Evolutionary conservation across 371 early-diverging fungal species (phyloP), one percentile per base, ranked within the genome.

Genomic region (Rhizomucor pusillus): DNA sequence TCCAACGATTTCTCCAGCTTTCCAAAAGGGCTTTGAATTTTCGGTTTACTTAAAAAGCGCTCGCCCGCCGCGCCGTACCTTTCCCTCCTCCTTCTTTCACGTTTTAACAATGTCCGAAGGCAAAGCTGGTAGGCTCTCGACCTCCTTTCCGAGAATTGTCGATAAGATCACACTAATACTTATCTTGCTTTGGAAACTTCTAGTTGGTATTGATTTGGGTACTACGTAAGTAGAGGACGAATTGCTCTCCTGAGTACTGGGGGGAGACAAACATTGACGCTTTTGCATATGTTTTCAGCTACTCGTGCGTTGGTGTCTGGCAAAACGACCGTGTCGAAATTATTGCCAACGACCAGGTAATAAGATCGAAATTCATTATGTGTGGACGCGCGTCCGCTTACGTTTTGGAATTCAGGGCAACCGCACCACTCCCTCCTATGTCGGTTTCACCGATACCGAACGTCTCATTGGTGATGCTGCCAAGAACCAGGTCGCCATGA

Each of bases 161-260:
- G n/a, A n/a, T n/a, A n/a, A n/a, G n/a, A n/a, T n/a, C n/a, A n/a
- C n/a, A n/a, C n/a, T n/a, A n/a, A n/a, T n/a, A n/a, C n/a, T n/a
- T n/a, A n/a, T n/a, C n/a, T n/a, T n/a, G n/a, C n/a, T n/a, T n/a
- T n/a, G n/a, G n/a, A n/a, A n/a, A n/a, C n/a, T n/a, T n/a, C 23
- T 37, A 58, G 76, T 91, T 75, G 92, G 92, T 83, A 91, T 91
- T 77, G 98, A 99, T 88, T 87, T 99, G 77, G 99, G 99, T 77
- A 99, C 99, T 72, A 99, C 99, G 72, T 98, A 98, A 91, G 95
- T 94, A 73, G 90, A 44, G n/a, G n/a, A n/a, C n/a, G n/a, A n/a
- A n/a, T n/a, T n/a, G n/a, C n/a, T n/a, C n/a, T n/a, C n/a, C n/a
- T n/a, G n/a, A n/a, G n/a, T n/a, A n/a, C n/a, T n/a, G n/a, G n/a